These are phyloP conservation scores for Silene coronaria DNA, from an alignment of 179 eudicot genomes.

Conservation along the genomic window DNA sequence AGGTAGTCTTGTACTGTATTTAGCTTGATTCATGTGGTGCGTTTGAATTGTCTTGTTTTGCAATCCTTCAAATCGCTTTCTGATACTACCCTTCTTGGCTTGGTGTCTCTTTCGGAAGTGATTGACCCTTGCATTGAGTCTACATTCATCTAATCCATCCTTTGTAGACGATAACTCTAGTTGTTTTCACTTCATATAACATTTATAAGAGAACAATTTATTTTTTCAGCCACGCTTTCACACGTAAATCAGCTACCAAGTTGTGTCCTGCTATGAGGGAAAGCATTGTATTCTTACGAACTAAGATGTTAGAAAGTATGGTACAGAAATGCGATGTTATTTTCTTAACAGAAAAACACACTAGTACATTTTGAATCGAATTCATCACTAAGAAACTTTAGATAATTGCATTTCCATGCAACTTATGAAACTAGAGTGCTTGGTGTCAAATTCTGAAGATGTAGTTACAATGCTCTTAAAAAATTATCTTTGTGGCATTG, in stretches of 20 bases:
- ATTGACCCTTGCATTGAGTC: background rate
- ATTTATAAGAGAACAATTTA: background rate
- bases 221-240: background rate
- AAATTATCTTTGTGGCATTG: background rate
- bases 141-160: too few species aligned
- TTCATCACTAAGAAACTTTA: background rate
- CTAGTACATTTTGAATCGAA: too few species aligned
- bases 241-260: background rate
- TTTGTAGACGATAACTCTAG: too few species aligned
- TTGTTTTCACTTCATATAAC: background rate
- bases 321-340: background rate
- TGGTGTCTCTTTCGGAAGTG: constrained; percentile 2
- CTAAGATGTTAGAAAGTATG: background rate
- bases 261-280: background rate
- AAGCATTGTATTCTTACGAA: background rate
- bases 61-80: constrained; percentile 6
- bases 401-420: background rate
- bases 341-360: background rate
- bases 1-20: background rate
- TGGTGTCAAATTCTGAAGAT: background rate
- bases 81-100: background rate
- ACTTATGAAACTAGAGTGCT: too few species aligned
- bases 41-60: background rate
- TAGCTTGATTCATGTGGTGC: background rate
- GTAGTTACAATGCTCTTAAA: background rate